These are phyloP conservation scores for Fagopyrum homotropicum DNA, from an alignment of 148 eudicot genomes.

Conservation along the genomic window DNA sequence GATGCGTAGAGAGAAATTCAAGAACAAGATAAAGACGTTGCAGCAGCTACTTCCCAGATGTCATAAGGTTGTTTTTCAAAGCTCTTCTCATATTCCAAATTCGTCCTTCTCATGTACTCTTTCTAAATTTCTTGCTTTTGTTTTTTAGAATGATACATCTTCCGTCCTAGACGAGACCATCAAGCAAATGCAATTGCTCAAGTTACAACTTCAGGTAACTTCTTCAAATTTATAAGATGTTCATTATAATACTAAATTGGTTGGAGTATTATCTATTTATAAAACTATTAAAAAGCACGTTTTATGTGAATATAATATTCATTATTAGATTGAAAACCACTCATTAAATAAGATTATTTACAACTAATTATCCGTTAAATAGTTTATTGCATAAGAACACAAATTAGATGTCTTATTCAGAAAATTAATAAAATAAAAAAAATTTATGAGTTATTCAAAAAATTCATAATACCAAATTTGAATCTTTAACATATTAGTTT, in stretches of 20 bases:
- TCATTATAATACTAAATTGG: no score
- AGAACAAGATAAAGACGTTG: not conserved
- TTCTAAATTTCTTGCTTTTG: no score
- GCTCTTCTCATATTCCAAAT: not conserved
- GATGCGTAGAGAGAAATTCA: not conserved
- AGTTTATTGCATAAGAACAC: no score
- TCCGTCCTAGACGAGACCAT: not conserved
- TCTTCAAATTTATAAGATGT: not conserved
- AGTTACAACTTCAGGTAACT: slow-evolving; percentile 2
- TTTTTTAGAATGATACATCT: not conserved
- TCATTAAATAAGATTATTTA: no score
- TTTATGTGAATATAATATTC: not conserved
- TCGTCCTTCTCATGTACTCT: not conserved
- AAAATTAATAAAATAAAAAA: no score
- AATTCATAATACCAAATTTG: no score
- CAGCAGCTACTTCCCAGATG: not conserved
- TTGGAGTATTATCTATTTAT: no score
- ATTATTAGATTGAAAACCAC: not conserved
- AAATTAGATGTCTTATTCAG: no score
- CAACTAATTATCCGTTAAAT: no score
- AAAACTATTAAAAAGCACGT: not conserved
- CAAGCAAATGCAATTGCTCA: not conserved
- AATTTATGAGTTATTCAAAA: no score
- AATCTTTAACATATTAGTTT: no score
- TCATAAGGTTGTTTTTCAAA: not conserved